A percentile compares a stretch with the other conserved stretches of the same genome.
These are phyloP conservation scores for Fusarium austroafricanum DNA, from an alignment of 2,329 filamentous ascomycete species.

Conservation along the genomic window DNA sequence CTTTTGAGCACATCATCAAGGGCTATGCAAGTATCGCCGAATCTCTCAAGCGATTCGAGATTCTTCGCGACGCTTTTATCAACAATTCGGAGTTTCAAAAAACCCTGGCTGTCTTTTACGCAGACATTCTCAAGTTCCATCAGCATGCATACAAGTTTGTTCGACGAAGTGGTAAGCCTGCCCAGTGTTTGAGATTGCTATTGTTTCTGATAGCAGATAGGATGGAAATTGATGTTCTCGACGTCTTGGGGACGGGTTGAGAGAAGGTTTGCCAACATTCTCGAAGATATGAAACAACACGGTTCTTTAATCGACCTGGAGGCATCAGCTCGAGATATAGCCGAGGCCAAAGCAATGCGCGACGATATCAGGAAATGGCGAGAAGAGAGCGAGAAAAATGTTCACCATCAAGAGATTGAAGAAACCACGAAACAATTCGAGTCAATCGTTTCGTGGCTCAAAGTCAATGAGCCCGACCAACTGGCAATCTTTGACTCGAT, in stretches of 20 bases:
- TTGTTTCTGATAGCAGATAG: too few species aligned
- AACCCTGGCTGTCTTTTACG: constrained; percentile 57
- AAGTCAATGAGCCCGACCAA: constrained; percentile 22
- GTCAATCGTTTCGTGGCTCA: constrained; percentile 22
- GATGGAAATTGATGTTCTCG: constrained; percentile 52
- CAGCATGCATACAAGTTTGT: constrained; percentile 60
- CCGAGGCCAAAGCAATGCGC: constrained; percentile 36
- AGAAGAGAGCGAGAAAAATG: constrained; percentile 12
- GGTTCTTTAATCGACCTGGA: constrained; percentile 48
- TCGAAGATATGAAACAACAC: constrained; percentile 50
- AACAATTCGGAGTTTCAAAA: constrained; percentile 53
- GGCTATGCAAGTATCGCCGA: constrained; percentile 56
- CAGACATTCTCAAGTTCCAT: constrained; percentile 63
- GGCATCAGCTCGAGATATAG: constrained; percentile 49
- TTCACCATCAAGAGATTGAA: neutral
- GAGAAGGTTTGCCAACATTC: constrained; percentile 48
- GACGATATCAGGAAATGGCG: constrained; percentile 20
- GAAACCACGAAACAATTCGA: constrained; percentile 8
- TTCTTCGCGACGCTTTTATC: constrained; percentile 48
- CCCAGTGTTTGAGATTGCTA: too few species aligned
- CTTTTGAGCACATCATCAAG: constrained; percentile 56
- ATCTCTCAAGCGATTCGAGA: constrained; percentile 53
- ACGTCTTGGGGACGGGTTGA: constrained; percentile 56
- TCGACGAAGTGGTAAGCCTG: constrained; percentile 47
- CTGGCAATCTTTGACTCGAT: constrained; percentile 16